A percentile compares a stretch with the other conserved stretches of the same genome.
Conservation (phyloP, 805 yeast species). For the Pichia nanzhaoensis region DNA sequence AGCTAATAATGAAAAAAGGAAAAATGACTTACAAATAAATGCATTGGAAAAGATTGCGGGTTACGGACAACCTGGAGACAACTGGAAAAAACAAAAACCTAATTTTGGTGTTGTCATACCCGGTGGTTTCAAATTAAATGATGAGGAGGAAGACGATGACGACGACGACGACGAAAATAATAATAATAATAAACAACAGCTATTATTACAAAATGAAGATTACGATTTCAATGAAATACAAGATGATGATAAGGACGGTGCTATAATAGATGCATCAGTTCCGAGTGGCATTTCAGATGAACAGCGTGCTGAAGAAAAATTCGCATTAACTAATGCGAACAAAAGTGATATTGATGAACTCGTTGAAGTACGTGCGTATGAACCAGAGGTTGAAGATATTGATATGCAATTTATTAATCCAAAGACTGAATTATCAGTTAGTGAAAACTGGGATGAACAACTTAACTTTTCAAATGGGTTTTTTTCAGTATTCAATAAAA, state of each 20-base stretch:
- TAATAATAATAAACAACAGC: not conserved
- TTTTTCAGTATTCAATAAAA: conserved; percentile 32
- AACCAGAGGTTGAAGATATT: conserved; percentile 49
- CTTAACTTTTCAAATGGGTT: conserved; percentile 45
- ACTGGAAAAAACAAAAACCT: conserved; percentile 26
- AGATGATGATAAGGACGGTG: not conserved
- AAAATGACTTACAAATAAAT: conserved; percentile 14
- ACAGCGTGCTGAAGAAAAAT: conserved; percentile 10
- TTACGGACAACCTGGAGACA: conserved; percentile 13
- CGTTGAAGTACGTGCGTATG: conserved; percentile 60
- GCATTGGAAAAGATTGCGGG: conserved; percentile 21
- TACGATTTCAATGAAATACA: too few relatives aligned
- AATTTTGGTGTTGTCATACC: conserved; percentile 21
- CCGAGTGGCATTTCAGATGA: conserved; percentile 1
- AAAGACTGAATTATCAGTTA: conserved; percentile 41
- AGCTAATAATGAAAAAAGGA: conserved; percentile 15
- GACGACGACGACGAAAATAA: conserved; percentile 3
- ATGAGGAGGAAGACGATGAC: not conserved
- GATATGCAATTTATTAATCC: conserved; percentile 38
- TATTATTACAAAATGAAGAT: not conserved
- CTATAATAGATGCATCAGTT: conserved; percentile 8
- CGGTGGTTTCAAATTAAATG: conserved; percentile 23
- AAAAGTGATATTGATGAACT: conserved; percentile 29
- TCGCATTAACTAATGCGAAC: not conserved
- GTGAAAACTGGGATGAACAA: conserved; percentile 62